Base-by-base conservation (phyloP, 129 eudicot genomes). In the Lactuca sativa region DNA sequence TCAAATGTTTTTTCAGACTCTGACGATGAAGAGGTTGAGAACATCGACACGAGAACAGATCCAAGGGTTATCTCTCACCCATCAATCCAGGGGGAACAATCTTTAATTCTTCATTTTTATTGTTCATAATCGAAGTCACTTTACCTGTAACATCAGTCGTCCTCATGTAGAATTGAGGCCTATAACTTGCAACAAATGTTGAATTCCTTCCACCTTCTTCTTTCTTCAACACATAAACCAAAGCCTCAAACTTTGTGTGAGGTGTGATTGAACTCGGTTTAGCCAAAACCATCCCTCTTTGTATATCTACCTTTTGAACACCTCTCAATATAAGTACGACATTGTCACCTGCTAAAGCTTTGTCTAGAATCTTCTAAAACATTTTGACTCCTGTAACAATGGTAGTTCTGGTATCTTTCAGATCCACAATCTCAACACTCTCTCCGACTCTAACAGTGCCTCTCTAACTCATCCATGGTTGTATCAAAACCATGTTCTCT, bases 41-140 rank as follows among this genome's bases (percentile, higher is more conserved):
- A n/a, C n/a, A n/a, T n/a, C n/a, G n/a, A n/a, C n/a, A n/a, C n/a
- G n/a, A n/a, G n/a, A n/a, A n/a, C n/a, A n/a, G n/a, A n/a, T n/a
- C n/a, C n/a, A n/a, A n/a, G n/a, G n/a, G n/a, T n/a, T n/a, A n/a
- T n/a, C n/a, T n/a, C n/a, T n/a, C n/a, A n/a, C n/a, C n/a, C n/a
- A n/a, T n/a, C n/a, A n/a, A n/a, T n/a, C 97, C 97, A 2, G 95
- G 97, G 95, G 88, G 88, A 17, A 91, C 95, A 95, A 91, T 91
- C 89, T 88, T 88, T 7, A 90, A 81, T 72, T 88, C 95, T 41
- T 88, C 97, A 59, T 83, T 92, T 74, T 87, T 85, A 59, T 91
- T 95, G n/a, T 81, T 87, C 91, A 78, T 87, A 58, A 87, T 87
- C 15, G 81, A 15, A 6, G 78, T 83, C 69, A 91, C 95, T 69